Conservation (phyloP, 768 basidiomycete species). For the Suillus spraguei region DNA sequence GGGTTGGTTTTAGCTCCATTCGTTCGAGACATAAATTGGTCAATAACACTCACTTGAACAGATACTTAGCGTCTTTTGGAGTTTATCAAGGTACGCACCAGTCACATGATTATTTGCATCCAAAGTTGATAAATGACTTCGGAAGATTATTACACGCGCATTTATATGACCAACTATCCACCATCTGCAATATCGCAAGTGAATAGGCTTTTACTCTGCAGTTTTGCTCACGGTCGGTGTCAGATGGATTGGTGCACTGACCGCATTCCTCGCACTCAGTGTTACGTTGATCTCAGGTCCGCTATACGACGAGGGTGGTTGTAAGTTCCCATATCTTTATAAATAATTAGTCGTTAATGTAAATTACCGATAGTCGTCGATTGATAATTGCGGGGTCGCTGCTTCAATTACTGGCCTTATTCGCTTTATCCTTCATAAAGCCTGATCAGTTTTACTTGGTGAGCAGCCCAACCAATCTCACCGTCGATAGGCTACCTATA, state of each 20-base stretch:
- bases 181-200: constrained; percentile 33
- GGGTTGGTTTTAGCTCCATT: constrained; percentile 18
- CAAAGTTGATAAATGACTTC: constrained; percentile 15
- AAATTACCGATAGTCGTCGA: neutral
- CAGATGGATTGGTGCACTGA: constrained; percentile 44
- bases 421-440: constrained; percentile 39
- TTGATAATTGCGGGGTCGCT: constrained; percentile 27
- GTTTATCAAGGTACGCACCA: constrained; percentile 33
- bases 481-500: neutral
- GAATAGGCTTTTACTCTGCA: constrained; percentile 20
- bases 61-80: constrained; percentile 32
- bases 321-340: constrained; percentile 23
- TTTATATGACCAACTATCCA: constrained; percentile 28
- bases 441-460: constrained; percentile 40
- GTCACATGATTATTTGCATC: neutral
- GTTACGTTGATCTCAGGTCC: constrained; percentile 42
- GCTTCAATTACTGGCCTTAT: constrained; percentile 33
- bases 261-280: constrained; percentile 40
- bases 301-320: constrained; percentile 49
- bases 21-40: neutral
- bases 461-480: neutral
- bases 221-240: constrained; percentile 28
- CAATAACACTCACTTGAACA: constrained; percentile 1
- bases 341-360: neutral
- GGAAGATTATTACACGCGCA: constrained; percentile 35